Percentiles rank a stretch among this genome's conserved stretches.
These are phyloP conservation scores for Kickxella alabastrina DNA, from an alignment of 192 early-diverging fungal genomes.

Conservation along the genomic window DNA sequence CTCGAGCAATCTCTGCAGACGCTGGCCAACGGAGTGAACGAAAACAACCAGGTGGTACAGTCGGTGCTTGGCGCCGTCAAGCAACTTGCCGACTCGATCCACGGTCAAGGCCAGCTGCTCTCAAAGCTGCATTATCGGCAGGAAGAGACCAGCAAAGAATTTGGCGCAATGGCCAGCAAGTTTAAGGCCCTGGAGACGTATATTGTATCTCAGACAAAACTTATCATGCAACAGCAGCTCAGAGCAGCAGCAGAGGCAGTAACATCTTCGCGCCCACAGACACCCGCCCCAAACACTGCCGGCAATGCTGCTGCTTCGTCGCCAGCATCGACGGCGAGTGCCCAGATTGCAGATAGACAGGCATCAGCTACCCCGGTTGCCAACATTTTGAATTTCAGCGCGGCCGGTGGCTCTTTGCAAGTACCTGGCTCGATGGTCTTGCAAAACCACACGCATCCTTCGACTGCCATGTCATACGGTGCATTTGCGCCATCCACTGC, in stretches of 20 bases:
- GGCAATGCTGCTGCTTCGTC: not conserved
- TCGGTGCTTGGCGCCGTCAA: not conserved
- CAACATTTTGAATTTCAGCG: too few relatives aligned
- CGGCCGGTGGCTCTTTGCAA: too few relatives aligned
- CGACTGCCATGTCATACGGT: too few relatives aligned
- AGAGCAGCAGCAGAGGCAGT: not conserved
- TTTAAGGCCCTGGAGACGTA: not conserved
- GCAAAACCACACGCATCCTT: too few relatives aligned
- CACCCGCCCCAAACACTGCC: not conserved
- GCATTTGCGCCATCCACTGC: too few relatives aligned
- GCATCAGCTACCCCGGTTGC: too few relatives aligned
- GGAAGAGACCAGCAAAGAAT: not conserved
- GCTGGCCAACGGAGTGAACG: not conserved
- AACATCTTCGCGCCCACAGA: constrained; percentile 1
- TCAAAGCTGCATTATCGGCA: constrained; percentile 3
- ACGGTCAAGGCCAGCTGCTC: constrained; percentile 4
- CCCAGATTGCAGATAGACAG: too few relatives aligned
- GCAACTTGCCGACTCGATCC: not conserved
- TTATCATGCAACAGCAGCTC: not conserved
- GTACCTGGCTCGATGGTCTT: too few relatives aligned
- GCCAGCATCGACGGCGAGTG: not conserved
- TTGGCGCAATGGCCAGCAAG: not conserved
- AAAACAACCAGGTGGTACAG: not conserved
- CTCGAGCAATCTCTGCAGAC: not conserved
- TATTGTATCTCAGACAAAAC: not conserved